Evolutionary conservation across 2,329 filamentous ascomycete genomes (phyloP).

Genomic region (Pseudohalonectria lignicola): DNA sequence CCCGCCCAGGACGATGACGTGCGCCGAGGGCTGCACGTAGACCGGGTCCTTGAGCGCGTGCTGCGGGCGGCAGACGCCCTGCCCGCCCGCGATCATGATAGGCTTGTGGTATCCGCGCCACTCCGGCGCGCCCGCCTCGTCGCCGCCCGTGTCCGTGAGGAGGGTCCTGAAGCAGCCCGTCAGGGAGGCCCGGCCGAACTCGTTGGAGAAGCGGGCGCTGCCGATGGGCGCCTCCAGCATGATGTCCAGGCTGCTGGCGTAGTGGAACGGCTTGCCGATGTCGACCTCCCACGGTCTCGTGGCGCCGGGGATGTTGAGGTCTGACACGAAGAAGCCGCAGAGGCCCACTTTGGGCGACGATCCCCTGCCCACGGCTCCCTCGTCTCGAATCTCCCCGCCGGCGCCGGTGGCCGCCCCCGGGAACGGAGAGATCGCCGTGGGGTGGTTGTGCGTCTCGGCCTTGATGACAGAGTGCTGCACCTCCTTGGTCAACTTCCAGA

Average conservation of each 20-base stretch:
- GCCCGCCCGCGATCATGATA: conserved; percentile 94
- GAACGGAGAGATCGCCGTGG: conserved; percentile 88
- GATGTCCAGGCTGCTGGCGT: conserved; percentile 88
- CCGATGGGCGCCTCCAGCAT: conserved; percentile 97
- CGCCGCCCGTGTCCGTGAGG: conserved; percentile 53
- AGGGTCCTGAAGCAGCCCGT: conserved; percentile 88
- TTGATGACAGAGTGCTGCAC: conserved; percentile 80
- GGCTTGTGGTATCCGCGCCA: conserved; percentile 94
- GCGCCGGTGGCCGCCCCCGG: conserved; percentile 89
- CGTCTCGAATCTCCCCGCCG: conserved; percentile 90
- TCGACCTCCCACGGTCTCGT: conserved; percentile 83
- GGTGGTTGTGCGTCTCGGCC: conserved; percentile 97
- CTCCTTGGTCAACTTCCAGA: conserved; percentile 83
- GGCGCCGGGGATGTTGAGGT: conserved; percentile 78
- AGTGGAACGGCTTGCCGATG: conserved; percentile 80
- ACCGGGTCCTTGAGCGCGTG: conserved; percentile 78
- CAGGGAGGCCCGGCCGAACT: conserved; percentile 85
- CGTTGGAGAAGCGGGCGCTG: conserved; percentile 93
- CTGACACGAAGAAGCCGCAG: conserved; percentile 88
- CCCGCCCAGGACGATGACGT: conserved; percentile 85
- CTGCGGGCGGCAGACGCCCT: conserved; percentile 83
- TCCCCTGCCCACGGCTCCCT: conserved; percentile 86
- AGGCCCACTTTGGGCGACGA: conserved; percentile 90
- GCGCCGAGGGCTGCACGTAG: conserved; percentile 75
- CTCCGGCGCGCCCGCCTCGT: conserved; percentile 34